phyloP scores from a whole-genome alignment of 192 early-diverging fungal species.

The Linderina pennispora region DNA sequence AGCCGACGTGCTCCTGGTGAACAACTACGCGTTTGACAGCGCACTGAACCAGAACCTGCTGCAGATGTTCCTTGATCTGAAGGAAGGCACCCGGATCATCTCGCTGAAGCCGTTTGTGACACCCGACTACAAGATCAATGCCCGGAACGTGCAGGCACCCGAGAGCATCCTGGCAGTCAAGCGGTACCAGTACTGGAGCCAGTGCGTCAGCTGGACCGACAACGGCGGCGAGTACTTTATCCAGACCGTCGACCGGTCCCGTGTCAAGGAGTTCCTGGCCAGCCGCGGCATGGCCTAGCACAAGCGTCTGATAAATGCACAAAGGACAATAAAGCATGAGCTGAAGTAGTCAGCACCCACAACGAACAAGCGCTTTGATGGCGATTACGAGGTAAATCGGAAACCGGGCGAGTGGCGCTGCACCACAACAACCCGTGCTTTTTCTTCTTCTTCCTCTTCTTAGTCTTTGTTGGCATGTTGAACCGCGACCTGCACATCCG shows the following conservation, averaged over 20 bases:
- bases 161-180: conserved; percentile 65
- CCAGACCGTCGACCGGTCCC: conserved; percentile 66
- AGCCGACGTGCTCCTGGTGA: conserved; percentile 93
- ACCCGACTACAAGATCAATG: conserved; percentile 66
- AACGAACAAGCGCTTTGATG: too few species aligned
- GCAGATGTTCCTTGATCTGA: conserved; percentile 86
- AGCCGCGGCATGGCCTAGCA: conserved; percentile 8
- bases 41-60: conserved; percentile 76
- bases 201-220: conserved; percentile 73
- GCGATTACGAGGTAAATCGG: too few species aligned
- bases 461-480: too few species aligned
- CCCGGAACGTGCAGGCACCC: conserved; percentile 61
- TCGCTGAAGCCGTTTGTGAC: conserved; percentile 83
- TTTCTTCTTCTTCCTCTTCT: too few species aligned
- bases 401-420: too few species aligned
- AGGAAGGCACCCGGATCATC: conserved; percentile 79
- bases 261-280: conserved; percentile 31
- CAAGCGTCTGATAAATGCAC: too few species aligned
- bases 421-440: too few species aligned
- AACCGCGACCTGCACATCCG: conserved; percentile 57
- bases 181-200: conserved; percentile 60
- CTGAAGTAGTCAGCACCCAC: too few species aligned
- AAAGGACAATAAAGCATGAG: too few species aligned
- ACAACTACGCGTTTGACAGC: conserved; percentile 92
- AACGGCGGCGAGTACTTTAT: conserved; percentile 75